Percentiles rank a stretch among this genome's conserved stretches.
These are phyloP conservation scores for Chiua virens DNA, from an alignment of 768 basidiomycete species.

Conservation along the genomic window DNA sequence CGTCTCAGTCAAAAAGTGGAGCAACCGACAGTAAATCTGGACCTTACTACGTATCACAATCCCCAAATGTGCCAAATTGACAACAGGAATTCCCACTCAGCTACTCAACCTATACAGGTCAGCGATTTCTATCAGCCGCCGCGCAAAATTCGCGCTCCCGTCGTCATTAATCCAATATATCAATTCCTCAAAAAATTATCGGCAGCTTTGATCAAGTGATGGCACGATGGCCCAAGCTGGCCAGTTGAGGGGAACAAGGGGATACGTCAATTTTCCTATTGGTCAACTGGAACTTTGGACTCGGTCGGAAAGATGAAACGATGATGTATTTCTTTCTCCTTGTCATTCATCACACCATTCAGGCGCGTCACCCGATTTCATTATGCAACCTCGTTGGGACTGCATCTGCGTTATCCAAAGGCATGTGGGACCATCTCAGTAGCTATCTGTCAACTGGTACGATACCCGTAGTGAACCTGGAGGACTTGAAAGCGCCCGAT, in stretches of 20 bases:
- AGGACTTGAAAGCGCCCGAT: no score
- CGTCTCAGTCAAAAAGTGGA: not conserved
- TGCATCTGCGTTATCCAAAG: no score
- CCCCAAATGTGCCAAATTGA: not conserved
- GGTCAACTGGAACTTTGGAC: no score
- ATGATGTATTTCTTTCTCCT: no score
- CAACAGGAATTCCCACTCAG: not conserved
- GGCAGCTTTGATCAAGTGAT: not conserved
- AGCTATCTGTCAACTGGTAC: no score
- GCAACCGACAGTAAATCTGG: not conserved
- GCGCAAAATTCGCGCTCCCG: conserved; percentile 2
- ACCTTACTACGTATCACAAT: not conserved
- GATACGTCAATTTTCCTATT: conserved; percentile 16
- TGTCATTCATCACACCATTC: no score
- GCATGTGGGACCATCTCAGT: no score
- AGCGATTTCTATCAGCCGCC: not conserved
- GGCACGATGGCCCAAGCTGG: not conserved
- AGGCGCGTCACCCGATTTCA: no score
- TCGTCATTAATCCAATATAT: not conserved
- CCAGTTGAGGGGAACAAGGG: not conserved
- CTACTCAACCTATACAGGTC: not conserved
- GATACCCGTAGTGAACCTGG: no score
- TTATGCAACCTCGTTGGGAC: no score
- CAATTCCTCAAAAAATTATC: not conserved
- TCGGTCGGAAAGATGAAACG: no score